Evolutionary conservation across 805 yeast species (phyloP).

Genomic region (Suhomyces tanzawaensis): DNA sequence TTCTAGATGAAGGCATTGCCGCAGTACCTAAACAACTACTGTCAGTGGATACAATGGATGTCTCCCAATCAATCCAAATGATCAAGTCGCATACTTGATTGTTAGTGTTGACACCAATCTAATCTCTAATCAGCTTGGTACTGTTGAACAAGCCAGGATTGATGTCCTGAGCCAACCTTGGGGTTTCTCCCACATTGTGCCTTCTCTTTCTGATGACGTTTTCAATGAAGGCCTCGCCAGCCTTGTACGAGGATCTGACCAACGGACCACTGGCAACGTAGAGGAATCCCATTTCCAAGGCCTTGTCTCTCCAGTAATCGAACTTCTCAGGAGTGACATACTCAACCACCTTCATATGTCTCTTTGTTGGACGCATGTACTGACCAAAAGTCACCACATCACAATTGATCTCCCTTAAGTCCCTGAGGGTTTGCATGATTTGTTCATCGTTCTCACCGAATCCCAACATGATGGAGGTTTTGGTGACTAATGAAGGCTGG

Average conservation of each 20-base stretch:
- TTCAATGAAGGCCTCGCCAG: constrained; percentile 97
- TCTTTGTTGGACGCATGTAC: constrained; percentile 97
- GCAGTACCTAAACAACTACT: no score
- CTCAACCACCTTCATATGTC: constrained; percentile 98
- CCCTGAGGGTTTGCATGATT: constrained; percentile 67
- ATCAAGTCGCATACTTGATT: no score
- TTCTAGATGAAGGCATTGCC: no score
- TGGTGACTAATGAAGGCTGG: constrained; percentile 75
- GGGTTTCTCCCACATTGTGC: constrained; percentile 46
- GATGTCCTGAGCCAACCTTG: constrained; percentile 26
- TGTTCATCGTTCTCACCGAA: constrained; percentile 96
- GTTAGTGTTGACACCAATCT: no score
- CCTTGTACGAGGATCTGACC: constrained; percentile 94
- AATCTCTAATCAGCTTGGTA: constrained; percentile 2
- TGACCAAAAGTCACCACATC: constrained; percentile 99
- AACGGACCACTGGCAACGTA: constrained; percentile 98
- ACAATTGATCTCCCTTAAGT: constrained; percentile 71
- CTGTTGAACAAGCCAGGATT: constrained; percentile 14
- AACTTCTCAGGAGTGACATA: constrained; percentile 92
- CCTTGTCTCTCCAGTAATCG: constrained; percentile 86
- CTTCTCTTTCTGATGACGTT: constrained; percentile 80
- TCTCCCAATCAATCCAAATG: no score
- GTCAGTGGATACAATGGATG: no score
- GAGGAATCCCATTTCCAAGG: constrained; percentile 85
- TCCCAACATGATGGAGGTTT: constrained; percentile 95